Conservation (phyloP, 2,329 filamentous ascomycete genomes). For the Fusarium sp. region DNA sequence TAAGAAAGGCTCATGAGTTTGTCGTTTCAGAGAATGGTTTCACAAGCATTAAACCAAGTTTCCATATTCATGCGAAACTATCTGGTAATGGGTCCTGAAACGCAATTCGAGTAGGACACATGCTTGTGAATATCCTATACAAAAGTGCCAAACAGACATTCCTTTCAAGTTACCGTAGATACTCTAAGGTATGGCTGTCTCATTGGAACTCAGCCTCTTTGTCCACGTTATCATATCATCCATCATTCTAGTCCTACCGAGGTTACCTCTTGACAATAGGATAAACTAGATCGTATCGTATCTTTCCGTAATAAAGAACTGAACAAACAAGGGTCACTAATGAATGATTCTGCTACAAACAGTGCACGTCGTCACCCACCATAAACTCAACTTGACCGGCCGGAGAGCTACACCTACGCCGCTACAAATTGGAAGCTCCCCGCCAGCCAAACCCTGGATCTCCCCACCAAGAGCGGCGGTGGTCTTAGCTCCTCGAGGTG, state of each 20-base stretch:
- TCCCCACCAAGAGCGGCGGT: constrained; percentile 22
- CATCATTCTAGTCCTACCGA: neutral
- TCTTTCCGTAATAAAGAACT: neutral
- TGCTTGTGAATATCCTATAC: neutral
- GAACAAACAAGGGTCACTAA: neutral
- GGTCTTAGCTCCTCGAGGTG: constrained; percentile 30
- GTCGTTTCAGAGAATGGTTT: constrained; percentile 32
- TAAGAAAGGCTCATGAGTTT: neutral
- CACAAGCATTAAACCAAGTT: constrained; percentile 17
- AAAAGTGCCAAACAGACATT: constrained; percentile 19
- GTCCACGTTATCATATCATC: constrained; percentile 10
- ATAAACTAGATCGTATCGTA: neutral
- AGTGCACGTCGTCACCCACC: constrained; percentile 32
- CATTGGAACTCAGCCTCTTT: constrained; percentile 16
- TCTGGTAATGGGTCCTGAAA: constrained; percentile 18
- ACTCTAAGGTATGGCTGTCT: neutral
- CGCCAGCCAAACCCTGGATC: constrained; percentile 19
- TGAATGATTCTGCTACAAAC: constrained; percentile 2
- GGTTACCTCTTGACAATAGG: neutral
- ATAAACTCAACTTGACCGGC: constrained; percentile 14
- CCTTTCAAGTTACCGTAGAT: neutral
- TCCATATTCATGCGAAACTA: constrained; percentile 15
- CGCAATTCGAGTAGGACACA: constrained; percentile 25
- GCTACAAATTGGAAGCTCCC: constrained; percentile 19
- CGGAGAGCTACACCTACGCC: constrained; percentile 18